A percentile compares a stretch with the other conserved stretches of the same genome.
Evolutionary conservation across 2,329 filamentous ascomycete species (phyloP).

Genomic region (Fusarium compactum): DNA sequence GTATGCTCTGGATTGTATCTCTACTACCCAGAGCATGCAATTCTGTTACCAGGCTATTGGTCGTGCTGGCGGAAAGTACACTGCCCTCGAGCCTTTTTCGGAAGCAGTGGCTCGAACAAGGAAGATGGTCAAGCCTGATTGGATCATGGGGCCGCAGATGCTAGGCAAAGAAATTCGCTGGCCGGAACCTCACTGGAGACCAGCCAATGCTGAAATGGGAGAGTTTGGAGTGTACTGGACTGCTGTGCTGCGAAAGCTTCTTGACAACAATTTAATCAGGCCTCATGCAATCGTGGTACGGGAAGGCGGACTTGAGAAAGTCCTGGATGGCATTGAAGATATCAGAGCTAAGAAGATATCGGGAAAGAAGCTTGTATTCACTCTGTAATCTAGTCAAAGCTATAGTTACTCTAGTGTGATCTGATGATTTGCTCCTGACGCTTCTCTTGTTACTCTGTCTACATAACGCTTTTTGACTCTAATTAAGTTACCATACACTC

Average conservation of each 20-base stretch:
- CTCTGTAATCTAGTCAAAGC: too few relatives aligned
- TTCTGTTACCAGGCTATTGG: neutral
- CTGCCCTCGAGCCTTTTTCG: neutral
- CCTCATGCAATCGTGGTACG: neutral
- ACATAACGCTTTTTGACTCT: too few relatives aligned
- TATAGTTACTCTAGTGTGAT: too few relatives aligned
- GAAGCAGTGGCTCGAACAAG: neutral
- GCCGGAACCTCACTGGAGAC: neutral
- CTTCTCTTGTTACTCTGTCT: too few relatives aligned
- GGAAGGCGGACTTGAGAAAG: neutral
- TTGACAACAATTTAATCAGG: neutral
- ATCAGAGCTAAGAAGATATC: neutral
- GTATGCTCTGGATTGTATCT: constrained; percentile 8
- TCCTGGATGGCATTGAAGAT: neutral
- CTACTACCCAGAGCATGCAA: neutral
- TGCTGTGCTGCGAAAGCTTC: neutral
- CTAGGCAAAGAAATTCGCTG: too few relatives aligned
- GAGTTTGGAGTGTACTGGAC: neutral
- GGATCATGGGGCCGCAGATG: neutral
- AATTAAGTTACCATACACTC: too few relatives aligned
- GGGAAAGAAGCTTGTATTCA: too few relatives aligned
- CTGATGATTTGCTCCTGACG: too few relatives aligned
- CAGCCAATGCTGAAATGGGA: neutral
- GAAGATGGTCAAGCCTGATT: neutral
- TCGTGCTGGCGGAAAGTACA: neutral